Conservation (phyloP, 805 yeast species). For the Zygosaccharomyces bisporus region DNA sequence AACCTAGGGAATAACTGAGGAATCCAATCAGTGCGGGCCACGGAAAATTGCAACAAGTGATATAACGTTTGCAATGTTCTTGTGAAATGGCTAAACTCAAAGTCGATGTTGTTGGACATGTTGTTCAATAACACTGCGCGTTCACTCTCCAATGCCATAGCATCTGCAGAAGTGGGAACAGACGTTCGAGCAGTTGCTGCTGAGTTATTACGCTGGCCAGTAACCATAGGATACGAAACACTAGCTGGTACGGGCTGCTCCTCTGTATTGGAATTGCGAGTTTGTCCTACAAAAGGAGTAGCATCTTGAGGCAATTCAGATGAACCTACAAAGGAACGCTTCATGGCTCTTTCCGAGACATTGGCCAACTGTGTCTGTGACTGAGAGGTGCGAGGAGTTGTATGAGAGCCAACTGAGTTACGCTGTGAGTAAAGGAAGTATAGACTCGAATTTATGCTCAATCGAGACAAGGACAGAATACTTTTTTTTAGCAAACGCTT, state of each 20-base stretch:
- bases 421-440: constrained; percentile 41
- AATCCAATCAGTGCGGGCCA: constrained; percentile 29
- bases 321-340: constrained; percentile 19
- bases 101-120: constrained; percentile 23
- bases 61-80: constrained; percentile 32
- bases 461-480: constrained; percentile 53
- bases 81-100: constrained; percentile 31
- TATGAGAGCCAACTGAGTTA: constrained; percentile 1
- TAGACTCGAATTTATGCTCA: constrained; percentile 62
- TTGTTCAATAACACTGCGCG: constrained; percentile 36
- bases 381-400: constrained; percentile 15
- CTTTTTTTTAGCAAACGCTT: constrained; percentile 50
- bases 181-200: constrained; percentile 12
- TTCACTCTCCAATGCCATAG: constrained; percentile 41
- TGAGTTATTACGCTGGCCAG: constrained; percentile 9
- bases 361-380: constrained; percentile 10
- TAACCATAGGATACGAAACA: constrained; percentile 3
- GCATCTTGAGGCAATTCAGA: background rate
- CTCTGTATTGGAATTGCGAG: constrained; percentile 5
- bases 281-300: background rate
- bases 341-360: constrained; percentile 17
- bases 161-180: constrained; percentile 28
- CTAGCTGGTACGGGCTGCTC: constrained; percentile 5
- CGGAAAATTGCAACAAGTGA: constrained; percentile 27
- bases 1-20: constrained; percentile 73